Evolutionary conservation across 768 basidiomycete species (phyloP), one percentile per base, ranked within the genome.

Genomic region (Panaeolus cyanescens): DNA sequence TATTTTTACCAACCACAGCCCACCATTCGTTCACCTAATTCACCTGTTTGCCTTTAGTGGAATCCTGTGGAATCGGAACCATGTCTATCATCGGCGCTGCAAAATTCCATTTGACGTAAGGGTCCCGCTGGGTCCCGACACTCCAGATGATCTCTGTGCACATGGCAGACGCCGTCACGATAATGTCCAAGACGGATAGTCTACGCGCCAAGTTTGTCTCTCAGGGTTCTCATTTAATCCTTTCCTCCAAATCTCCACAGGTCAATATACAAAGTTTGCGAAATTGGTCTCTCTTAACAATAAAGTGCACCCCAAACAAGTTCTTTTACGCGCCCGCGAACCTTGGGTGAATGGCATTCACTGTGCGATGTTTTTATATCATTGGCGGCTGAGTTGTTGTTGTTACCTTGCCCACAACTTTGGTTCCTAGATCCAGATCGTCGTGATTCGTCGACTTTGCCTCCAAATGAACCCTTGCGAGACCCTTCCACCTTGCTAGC

Each of bases 401-500:
- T 62, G 69, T 70, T 70, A 63, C 69, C 69, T 71, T 68, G 70
- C 67, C 66, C 70, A 63, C 69, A 68, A 58, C 59, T 39, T 62
- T 59, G 45, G 45, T 50, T 50, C 45, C 45, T 50, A 50, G 45
- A 50, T 50, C 45, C 45, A 50, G 45, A 50, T 50, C 45, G 45
- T 50, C 45, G 25, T 50, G 45, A 50, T 50, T 50, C 25, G 25
- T 25, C 45, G 10, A 28, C 25, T 50, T 50, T 25, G 40, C 45
- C 22, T 50, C 45, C 45, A 50, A 50, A 13, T 50, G 45, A 50
- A 13, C 45, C 45, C 45, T 50, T 10, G 15, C 25, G 6, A 5
- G n/a, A 50, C 45, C 40, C 42, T 45, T 45, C 9, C 42, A 28
- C 30, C 12, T 13, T 30, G 22, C 45, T 50, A 50, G 30, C 45